phyloP scores from a whole-genome alignment of 768 basidiomycete genomes.

The Leccinum subgranulosum region DNA sequence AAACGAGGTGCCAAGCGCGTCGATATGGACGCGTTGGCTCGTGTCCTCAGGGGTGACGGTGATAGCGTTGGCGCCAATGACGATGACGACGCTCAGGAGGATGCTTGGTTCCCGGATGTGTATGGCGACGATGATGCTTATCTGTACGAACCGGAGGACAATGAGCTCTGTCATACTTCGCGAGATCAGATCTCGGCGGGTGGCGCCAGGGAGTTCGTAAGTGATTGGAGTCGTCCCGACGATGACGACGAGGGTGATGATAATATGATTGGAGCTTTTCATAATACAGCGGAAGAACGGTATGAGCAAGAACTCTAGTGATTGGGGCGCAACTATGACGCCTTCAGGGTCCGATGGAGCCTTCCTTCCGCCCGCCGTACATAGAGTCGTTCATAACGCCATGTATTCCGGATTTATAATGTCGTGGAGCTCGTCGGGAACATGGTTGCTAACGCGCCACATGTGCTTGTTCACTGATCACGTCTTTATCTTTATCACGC shows the following conservation, averaged over 20 bases:
- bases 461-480: not conserved
- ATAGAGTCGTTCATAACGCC: not conserved
- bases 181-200: constrained; percentile 12
- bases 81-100: constrained; percentile 3
- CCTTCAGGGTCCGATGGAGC: constrained; percentile 1
- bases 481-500: constrained; percentile 3
- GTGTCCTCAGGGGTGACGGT: constrained; percentile 41
- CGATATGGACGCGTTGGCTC: constrained; percentile 54
- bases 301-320: constrained; percentile 31
- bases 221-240: constrained; percentile 50
- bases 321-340: not conserved
- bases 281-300: constrained; percentile 18
- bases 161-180: constrained; percentile 3
- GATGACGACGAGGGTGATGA: not conserved
- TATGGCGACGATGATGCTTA: constrained; percentile 16
- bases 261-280: constrained; percentile 13
- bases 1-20: constrained; percentile 41
- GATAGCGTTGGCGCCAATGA: constrained; percentile 25
- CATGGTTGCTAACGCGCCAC: not conserved
- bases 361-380: not conserved
- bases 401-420: constrained; percentile 6
- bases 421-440: not conserved
- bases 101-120: constrained; percentile 17
- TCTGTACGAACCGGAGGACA: constrained; percentile 12
- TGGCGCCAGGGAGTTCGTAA: constrained; percentile 35